Conservation (phyloP, 306 rosid genomes). For the barrel medic (Medicago truncatula) region DNA sequence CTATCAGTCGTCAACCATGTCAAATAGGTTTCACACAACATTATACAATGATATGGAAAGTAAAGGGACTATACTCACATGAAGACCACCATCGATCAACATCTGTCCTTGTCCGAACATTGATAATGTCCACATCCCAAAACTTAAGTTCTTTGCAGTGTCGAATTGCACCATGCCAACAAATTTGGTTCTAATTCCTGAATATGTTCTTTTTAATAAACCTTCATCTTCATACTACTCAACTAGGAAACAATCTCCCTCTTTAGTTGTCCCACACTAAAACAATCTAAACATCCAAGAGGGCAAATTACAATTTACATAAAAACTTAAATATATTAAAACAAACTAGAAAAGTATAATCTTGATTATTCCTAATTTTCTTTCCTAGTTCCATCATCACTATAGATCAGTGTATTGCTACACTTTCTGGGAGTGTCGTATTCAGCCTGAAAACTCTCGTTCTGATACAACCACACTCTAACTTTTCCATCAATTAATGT, state of each 20-base stretch:
- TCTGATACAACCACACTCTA: conserved; percentile 76
- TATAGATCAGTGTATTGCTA: conserved; percentile 74
- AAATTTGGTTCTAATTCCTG: conserved; percentile 66
- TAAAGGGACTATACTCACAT: conserved; percentile 51
- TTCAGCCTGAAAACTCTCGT: conserved; percentile 64
- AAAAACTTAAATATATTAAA: not conserved
- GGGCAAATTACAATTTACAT: conserved; percentile 14
- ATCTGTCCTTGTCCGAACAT: conserved; percentile 56
- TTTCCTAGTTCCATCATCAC: conserved; percentile 81
- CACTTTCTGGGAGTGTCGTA: conserved; percentile 80
- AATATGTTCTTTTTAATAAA: conserved; percentile 58
- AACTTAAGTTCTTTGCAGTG: conserved; percentile 71
- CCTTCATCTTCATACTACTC: conserved; percentile 89
- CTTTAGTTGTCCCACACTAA: conserved; percentile 87
- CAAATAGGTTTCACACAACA: too few species aligned
- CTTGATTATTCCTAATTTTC: conserved; percentile 13
- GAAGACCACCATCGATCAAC: conserved; percentile 71
- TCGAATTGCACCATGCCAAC: conserved; percentile 74
- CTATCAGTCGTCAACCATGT: too few species aligned
- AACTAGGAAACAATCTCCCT: conserved; percentile 76
- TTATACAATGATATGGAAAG: not conserved
- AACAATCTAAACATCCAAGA: conserved; percentile 57
- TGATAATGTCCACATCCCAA: conserved; percentile 75
- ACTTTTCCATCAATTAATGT: conserved; percentile 79
- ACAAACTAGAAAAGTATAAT: not conserved